Evolutionary conservation across 140 eudicot genomes (phyloP).

Genomic region (Stevia rebaudiana): DNA sequence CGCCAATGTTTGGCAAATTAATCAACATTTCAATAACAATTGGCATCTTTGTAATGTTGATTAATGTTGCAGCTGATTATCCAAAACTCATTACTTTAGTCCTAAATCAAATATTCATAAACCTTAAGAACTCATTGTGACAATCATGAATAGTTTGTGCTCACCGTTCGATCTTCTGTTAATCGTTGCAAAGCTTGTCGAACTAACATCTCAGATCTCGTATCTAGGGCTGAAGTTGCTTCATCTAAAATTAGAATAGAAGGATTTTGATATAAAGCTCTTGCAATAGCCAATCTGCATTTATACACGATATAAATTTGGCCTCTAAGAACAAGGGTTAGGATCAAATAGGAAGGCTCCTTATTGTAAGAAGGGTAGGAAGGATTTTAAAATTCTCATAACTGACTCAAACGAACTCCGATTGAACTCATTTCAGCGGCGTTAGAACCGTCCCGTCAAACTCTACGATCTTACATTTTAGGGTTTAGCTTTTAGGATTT

Average conservation of each 20-base stretch:
- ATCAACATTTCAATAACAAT: no score
- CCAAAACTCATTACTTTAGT: neutral
- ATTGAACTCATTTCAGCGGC: no score
- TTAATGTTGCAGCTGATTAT: neutral
- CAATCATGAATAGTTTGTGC: constrained; percentile 5
- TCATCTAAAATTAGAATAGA: constrained; percentile 79
- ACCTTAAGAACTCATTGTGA: neutral
- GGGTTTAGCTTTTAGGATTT: no score
- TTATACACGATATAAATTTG: neutral
- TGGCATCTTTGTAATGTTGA: neutral
- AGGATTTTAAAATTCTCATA: no score
- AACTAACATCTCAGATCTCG: constrained; percentile 77
- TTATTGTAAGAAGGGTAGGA: no score
- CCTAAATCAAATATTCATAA: neutral
- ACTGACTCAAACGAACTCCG: no score
- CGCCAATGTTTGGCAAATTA: no score
- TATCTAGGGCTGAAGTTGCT: constrained; percentile 94
- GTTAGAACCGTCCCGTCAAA: no score
- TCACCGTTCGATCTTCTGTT: constrained; percentile 61
- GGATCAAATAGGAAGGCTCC: no score
- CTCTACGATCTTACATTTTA: no score
- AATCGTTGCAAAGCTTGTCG: constrained; percentile 82
- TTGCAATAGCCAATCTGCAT: constrained; percentile 79
- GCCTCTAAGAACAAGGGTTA: neutral
- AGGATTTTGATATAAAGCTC: constrained; percentile 86